A percentile compares a stretch with the other conserved stretches of the same genome.
These are phyloP conservation scores for Myxozyma kluyveri DNA, from an alignment of 805 yeast genomes.

Conservation along the genomic window DNA sequence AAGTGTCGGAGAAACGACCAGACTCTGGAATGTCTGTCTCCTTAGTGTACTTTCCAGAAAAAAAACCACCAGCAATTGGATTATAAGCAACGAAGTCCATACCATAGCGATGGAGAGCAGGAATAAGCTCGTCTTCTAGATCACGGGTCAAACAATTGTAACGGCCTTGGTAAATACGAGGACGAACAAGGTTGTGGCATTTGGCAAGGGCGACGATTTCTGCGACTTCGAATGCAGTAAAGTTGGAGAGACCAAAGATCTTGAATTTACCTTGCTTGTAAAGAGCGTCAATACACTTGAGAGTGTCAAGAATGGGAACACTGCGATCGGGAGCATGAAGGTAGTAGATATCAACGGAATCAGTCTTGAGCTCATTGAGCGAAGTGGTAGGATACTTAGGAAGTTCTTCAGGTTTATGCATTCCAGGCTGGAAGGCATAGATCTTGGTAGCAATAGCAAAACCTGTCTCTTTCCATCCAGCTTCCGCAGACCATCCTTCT, in stretches of 20 bases:
- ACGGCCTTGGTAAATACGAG: constrained; percentile 34
- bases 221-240: constrained; percentile 27
- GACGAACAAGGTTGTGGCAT: constrained; percentile 31
- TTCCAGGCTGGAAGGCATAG: constrained; percentile 23
- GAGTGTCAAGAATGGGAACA: constrained; percentile 31
- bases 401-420: constrained; percentile 7
- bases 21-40: neutral
- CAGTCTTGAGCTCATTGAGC: constrained; percentile 5
- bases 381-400: constrained; percentile 2
- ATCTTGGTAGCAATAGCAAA: constrained; percentile 30
- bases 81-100: constrained; percentile 32
- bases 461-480: constrained; percentile 10
- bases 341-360: constrained; percentile 13
- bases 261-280: constrained; percentile 31
- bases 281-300: constrained; percentile 30
- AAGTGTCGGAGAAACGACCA: neutral
- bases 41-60: constrained; percentile 12
- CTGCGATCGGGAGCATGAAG: constrained; percentile 33
- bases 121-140: constrained; percentile 24
- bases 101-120: neutral
- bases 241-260: constrained; percentile 34
- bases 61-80: constrained; percentile 13
- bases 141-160: constrained; percentile 32
- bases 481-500: constrained; percentile 21
- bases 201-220: constrained; percentile 25